These are phyloP conservation scores for Zygosaccharomyces siamensis DNA, from an alignment of 805 yeast genomes.

Conservation along the genomic window DNA sequence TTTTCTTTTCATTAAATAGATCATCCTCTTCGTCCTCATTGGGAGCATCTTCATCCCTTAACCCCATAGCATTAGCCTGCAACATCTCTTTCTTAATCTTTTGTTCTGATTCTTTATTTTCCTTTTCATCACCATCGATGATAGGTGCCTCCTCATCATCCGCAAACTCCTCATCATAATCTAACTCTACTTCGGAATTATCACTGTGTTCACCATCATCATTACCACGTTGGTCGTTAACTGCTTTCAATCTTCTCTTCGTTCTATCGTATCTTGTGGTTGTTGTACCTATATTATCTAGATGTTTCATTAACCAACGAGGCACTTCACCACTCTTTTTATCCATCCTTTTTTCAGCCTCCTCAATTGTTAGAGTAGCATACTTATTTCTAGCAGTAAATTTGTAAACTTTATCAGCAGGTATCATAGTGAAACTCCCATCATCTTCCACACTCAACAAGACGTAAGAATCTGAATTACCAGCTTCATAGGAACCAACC, in stretches of 20 bases:
- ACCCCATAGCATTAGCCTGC: constrained; percentile 66
- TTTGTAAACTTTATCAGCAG: constrained; percentile 89
- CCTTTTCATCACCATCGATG: constrained; percentile 93
- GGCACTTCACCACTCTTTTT: constrained; percentile 67
- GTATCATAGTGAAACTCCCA: constrained; percentile 83
- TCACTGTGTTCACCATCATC: constrained; percentile 47
- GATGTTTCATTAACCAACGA: constrained; percentile 92
- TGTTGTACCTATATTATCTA: constrained; percentile 56
- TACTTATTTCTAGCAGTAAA: constrained; percentile 91
- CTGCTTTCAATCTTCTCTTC: constrained; percentile 45
- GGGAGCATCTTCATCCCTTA: constrained; percentile 53
- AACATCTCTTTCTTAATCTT: constrained; percentile 81
- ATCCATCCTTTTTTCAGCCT: constrained; percentile 93
- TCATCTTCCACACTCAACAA: constrained; percentile 77
- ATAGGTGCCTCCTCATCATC: constrained; percentile 99
- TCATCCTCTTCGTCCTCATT: constrained; percentile 66
- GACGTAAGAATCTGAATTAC: constrained; percentile 76
- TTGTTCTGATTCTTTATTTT: constrained; percentile 80
- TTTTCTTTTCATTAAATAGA: constrained; percentile 65
- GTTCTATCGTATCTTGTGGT: constrained; percentile 49
- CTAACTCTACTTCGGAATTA: constrained; percentile 87
- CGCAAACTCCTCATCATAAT: constrained; percentile 93
- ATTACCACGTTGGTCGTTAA: constrained; percentile 39
- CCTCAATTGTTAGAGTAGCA: constrained; percentile 90
- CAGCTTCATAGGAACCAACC: constrained; percentile 95